Evolutionary conservation across 1,139 yeast species (phyloP).

Genomic region (Kodamaea suecica): DNA sequence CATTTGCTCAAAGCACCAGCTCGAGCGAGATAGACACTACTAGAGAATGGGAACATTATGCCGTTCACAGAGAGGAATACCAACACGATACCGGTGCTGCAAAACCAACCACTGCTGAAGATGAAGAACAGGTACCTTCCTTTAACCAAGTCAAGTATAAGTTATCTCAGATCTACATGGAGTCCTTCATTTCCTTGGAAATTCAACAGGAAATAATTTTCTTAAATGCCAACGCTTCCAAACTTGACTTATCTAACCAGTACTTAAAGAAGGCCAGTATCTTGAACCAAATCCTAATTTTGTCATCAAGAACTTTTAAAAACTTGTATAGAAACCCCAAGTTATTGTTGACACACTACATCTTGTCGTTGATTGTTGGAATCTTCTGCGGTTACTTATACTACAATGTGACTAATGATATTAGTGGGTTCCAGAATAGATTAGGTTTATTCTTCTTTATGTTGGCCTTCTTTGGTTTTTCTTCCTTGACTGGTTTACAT

Average conservation of each 20-base stretch:
- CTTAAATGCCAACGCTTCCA: slow-evolving; percentile 28
- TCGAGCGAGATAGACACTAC: slow-evolving; percentile 55
- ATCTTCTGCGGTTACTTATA: slow-evolving; percentile 82
- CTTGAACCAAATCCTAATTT: slow-evolving; percentile 58
- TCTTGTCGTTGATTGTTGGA: slow-evolving; percentile 73
- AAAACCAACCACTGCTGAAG: not conserved
- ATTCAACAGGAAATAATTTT: slow-evolving; percentile 48
- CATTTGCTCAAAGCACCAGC: slow-evolving; percentile 27
- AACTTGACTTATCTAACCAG: slow-evolving; percentile 36
- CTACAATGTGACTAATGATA: slow-evolving; percentile 79
- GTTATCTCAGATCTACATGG: slow-evolving; percentile 43
- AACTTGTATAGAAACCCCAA: slow-evolving; percentile 90
- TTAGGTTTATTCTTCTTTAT: slow-evolving; percentile 88
- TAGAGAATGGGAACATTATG: slow-evolving; percentile 86
- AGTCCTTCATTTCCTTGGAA: slow-evolving; percentile 48
- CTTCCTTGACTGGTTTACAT: slow-evolving; percentile 86
- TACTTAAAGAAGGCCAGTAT: slow-evolving; percentile 53
- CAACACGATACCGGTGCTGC: slow-evolving; percentile 18
- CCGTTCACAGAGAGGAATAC: slow-evolving; percentile 77
- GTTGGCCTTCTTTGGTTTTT: slow-evolving; percentile 88
- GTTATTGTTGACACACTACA: slow-evolving; percentile 76
- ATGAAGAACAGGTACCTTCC: slow-evolving; percentile 3
- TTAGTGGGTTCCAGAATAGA: slow-evolving; percentile 94
- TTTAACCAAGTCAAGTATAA: slow-evolving; percentile 28
- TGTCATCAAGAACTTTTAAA: slow-evolving; percentile 85